A percentile compares a stretch with the other conserved stretches of the same genome.
Conservation (phyloP, 2,329 filamentous ascomycete genomes). For the Colletotrichum sp. region DNA sequence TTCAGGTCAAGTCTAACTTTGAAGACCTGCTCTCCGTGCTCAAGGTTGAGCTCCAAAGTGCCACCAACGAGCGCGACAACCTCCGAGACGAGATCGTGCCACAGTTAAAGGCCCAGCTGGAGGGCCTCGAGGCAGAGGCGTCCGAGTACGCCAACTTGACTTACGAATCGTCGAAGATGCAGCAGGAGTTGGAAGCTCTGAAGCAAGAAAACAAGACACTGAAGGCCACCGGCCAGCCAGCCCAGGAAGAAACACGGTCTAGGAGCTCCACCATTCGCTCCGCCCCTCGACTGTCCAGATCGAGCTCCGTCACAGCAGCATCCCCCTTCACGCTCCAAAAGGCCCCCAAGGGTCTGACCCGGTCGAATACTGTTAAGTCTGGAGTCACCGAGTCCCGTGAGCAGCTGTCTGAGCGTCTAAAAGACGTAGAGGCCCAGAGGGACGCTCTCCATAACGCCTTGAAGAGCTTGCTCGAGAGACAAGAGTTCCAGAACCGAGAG, state of each 20-base stretch:
- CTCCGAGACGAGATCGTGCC: conserved; percentile 88
- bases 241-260: conserved; percentile 15
- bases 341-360: conserved; percentile 52
- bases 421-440: conserved; percentile 91
- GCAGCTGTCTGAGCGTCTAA: conserved; percentile 77
- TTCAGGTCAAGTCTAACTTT: conserved; percentile 88
- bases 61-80: conserved; percentile 89
- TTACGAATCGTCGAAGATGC: conserved; percentile 83
- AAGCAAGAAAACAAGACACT: conserved; percentile 70
- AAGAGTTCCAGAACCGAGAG: conserved; percentile 83
- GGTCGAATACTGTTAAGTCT: conserved; percentile 63
- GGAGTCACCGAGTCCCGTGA: conserved; percentile 63
- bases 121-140: conserved; percentile 78
- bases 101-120: conserved; percentile 75
- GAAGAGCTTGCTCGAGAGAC: conserved; percentile 83
- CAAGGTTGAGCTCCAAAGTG: conserved; percentile 79
- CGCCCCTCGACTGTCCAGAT: conserved; percentile 54
- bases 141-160: conserved; percentile 74
- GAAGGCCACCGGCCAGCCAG: conserved; percentile 43
- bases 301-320: conserved; percentile 70
- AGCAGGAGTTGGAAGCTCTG: conserved; percentile 81
- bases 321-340: conserved; percentile 43
- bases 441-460: conserved; percentile 90
- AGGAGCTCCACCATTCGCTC: conserved; percentile 27
- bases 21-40: conserved; percentile 89